phyloP scores from a whole-genome alignment of 2,329 filamentous ascomycete species.

The Spiromastix sp. region DNA sequence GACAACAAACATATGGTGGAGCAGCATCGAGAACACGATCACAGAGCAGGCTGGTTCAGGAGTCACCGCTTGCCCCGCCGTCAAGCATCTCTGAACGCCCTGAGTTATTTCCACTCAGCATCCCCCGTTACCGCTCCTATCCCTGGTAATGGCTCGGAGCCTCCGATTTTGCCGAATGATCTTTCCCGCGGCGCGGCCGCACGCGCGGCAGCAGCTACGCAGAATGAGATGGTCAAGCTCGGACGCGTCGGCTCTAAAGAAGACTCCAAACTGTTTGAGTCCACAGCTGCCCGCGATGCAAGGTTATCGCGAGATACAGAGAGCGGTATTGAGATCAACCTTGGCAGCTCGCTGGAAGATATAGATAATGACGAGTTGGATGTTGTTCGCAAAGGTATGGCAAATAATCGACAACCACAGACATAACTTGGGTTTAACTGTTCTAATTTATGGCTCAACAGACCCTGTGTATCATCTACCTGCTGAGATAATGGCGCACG shows the following conservation, averaged over 20 bases:
- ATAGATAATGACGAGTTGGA: slow-evolving; percentile 23
- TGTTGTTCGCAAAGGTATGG: slow-evolving; percentile 28
- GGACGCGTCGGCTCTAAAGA: slow-evolving; percentile 17
- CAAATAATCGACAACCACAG: too few species aligned
- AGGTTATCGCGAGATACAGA: slow-evolving; percentile 33
- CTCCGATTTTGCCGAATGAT: slow-evolving; percentile 30
- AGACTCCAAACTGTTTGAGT: slow-evolving; percentile 18
- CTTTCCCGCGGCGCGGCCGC: slow-evolving; percentile 35
- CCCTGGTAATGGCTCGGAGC: slow-evolving; percentile 27
- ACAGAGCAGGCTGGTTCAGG: slow-evolving; percentile 19
- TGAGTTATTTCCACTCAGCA: slow-evolving; percentile 24
- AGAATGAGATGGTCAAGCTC: slow-evolving; percentile 32
- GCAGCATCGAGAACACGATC: slow-evolving; percentile 12
- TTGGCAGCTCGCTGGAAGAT: slow-evolving; percentile 27
- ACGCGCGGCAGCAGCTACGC: slow-evolving; percentile 39
- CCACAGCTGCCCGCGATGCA: slow-evolving; percentile 12
- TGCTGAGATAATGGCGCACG: slow-evolving; percentile 47
- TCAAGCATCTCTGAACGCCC: slow-evolving; percentile 24
- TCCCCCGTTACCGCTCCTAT: slow-evolving; percentile 20
- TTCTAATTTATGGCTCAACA: too few species aligned
- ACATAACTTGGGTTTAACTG: too few species aligned
- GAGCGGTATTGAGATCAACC: slow-evolving; percentile 39
- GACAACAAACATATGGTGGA: slow-evolving; percentile 2
- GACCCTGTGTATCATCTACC: slow-evolving; percentile 48
- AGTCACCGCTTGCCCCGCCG: slow-evolving; percentile 24